Conservation (phyloP, 371 early-diverging fungal species). For the Batkoa obscura region DNA sequence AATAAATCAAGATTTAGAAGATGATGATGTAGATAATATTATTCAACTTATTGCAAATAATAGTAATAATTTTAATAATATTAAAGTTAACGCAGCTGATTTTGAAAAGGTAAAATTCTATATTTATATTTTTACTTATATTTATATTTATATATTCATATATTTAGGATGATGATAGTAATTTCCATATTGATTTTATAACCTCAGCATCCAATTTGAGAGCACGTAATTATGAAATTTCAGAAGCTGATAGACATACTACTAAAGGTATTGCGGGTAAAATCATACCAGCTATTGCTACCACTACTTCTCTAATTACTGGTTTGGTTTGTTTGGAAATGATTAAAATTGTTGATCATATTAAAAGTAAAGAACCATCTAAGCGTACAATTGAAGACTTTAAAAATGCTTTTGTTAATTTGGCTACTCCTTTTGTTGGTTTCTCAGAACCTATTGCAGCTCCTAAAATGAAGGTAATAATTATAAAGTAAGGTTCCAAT, state of each 20-base stretch:
- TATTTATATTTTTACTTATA: neutral
- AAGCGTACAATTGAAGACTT: conserved; percentile 55
- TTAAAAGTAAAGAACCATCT: conserved; percentile 37
- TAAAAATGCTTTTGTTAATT: conserved; percentile 98
- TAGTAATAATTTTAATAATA: conserved; percentile 27
- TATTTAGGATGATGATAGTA: conserved; percentile 82
- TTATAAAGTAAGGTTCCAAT: neutral
- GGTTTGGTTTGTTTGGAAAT: conserved; percentile 97
- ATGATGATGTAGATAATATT: conserved; percentile 40
- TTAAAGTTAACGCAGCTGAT: conserved; percentile 66
- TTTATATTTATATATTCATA: neutral
- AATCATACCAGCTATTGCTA: conserved; percentile 99
- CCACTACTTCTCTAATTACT: conserved; percentile 98
- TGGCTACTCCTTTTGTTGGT: conserved; percentile 98
- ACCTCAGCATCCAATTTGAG: conserved; percentile 96
- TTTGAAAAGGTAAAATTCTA: conserved; percentile 68
- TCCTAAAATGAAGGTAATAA: conserved; percentile 35
- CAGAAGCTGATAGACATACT: conserved; percentile 79
- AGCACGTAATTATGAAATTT: conserved; percentile 91
- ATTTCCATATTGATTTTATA: conserved; percentile 99
- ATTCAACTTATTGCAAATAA: conserved; percentile 36
- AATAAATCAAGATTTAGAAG: conserved; percentile 20
- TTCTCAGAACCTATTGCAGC: conserved; percentile 97
- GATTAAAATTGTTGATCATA: conserved; percentile 61
- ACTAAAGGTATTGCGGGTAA: conserved; percentile 99